These are phyloP conservation scores for Globisporangium megalacanthum DNA, from an alignment of 352 stramenopile species.

Conservation along the genomic window DNA sequence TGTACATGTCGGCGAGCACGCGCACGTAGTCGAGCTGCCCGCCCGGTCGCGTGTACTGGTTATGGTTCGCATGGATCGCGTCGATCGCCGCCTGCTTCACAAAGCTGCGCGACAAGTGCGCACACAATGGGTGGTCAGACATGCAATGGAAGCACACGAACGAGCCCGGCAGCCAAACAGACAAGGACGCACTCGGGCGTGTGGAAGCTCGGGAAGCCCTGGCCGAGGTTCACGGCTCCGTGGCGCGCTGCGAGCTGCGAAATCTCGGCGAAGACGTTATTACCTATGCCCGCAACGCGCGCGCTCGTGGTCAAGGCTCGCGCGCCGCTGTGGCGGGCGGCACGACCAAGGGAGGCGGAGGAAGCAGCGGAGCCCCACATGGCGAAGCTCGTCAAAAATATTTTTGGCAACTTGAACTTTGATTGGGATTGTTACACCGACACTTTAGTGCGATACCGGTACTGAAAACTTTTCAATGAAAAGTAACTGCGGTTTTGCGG, in stretches of 20 bases:
- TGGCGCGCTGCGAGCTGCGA: constrained; percentile 78
- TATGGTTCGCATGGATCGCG: constrained; percentile 70
- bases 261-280: constrained; percentile 87
- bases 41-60: constrained; percentile 89
- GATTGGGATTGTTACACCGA: no score
- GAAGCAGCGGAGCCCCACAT: neutral
- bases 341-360: neutral
- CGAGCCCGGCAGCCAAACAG: neutral
- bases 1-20: constrained; percentile 79
- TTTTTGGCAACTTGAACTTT: no score
- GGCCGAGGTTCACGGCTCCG: constrained; percentile 91
- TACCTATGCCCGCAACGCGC: constrained; percentile 53
- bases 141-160: neutral
- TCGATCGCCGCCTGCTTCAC: constrained; percentile 85
- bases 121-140: neutral
- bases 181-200: constrained; percentile 55
- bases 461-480: no score
- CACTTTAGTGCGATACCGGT: no score
- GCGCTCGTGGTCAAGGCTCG: constrained; percentile 58
- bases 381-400: neutral
- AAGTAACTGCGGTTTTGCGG: no score
- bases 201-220: constrained; percentile 95
- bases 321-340: neutral
- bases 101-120: constrained; percentile 36
- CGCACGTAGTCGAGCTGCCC: constrained; percentile 76